Conservation (phyloP, 2,329 filamentous ascomycete species). For the Pyricularia grisea region DNA sequence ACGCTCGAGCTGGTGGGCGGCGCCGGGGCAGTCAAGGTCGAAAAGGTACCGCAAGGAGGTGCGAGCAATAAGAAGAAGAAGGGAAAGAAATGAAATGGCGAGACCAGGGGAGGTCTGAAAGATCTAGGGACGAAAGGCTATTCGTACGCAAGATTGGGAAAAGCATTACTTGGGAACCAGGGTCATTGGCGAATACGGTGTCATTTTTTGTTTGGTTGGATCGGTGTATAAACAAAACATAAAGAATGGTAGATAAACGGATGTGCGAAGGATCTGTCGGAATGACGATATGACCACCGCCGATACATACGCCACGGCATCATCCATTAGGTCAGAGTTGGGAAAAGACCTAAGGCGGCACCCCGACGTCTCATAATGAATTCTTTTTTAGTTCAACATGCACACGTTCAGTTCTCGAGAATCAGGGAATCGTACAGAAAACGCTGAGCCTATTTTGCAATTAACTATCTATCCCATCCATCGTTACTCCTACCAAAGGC, state of each 20-base stretch:
- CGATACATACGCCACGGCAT: not conserved
- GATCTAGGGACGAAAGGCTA: not conserved
- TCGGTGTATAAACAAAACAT: not conserved
- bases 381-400: not conserved
- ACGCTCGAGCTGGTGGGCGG: conserved; percentile 55
- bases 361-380: not conserved
- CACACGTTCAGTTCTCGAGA: not conserved
- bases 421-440: not conserved
- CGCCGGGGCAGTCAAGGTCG: conserved; percentile 53
- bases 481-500: not conserved
- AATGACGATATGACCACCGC: not conserved
- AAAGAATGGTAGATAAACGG: not conserved
- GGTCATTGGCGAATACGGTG: not conserved
- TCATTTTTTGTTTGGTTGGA: not conserved
- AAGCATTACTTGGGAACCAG: not conserved
- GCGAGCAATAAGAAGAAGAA: conserved; percentile 19
- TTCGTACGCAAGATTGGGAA: not conserved
- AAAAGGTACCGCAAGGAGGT: conserved; percentile 37
- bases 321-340: not conserved
- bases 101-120: not conserved
- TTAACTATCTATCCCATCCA: not conserved
- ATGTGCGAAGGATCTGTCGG: not conserved
- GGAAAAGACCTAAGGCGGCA: not conserved
- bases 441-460: not conserved
- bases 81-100: conserved; percentile 33